Base-by-base conservation (phyloP, 768 basidiomycete species). In the Cystobasidium ongulense region DNA sequence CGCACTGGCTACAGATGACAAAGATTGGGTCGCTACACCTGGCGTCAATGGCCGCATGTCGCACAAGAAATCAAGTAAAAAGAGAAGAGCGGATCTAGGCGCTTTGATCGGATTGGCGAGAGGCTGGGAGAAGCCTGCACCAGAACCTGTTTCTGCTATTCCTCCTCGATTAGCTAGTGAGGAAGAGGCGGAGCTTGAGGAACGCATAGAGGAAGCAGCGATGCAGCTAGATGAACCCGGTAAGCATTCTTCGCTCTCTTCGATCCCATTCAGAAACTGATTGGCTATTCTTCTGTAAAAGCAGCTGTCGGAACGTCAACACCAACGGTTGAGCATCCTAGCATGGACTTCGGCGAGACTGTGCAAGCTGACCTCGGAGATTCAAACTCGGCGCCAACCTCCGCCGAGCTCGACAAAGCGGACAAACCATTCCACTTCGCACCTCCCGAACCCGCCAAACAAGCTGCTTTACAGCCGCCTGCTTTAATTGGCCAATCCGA, bases 61-160 rank as follows among this genome's bases (percentile, higher is more conserved):
- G 15, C 57, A 46, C 25, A 71, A 59, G 35, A 59, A 54, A 33
- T 36, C 35, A 23, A 54, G 25, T 18, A 71, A 43, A 53, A 71
- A 71, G 54, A 54, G 68, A 29, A 54, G 68, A n/a, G 68, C 68
- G 13, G 68, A 71, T 52, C 18, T 71, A 10, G 68, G 68, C 21
- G 68, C 68, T 2, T 53, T 71, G 23, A 53, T 71, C 11, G 68
- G 68, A 2, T 35, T 71, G 43, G 25, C 39, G 8, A 29, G 68
- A 61, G 68, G 68, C 1, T 71, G 68, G 68, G 35, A 64, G 36
- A 64, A 21, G 35, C 27, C 31, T 25, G 33, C 25, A 13, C 23
- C 25, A 4, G 36, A 64, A 41, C 36, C 35, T 7, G 29, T 64
- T 38, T 36, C 63, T 39, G 63, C 63, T 64, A 15, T 38, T 23